These are phyloP conservation scores for Suillus hirtellus DNA, from an alignment of 768 basidiomycete species.

Conservation along the genomic window DNA sequence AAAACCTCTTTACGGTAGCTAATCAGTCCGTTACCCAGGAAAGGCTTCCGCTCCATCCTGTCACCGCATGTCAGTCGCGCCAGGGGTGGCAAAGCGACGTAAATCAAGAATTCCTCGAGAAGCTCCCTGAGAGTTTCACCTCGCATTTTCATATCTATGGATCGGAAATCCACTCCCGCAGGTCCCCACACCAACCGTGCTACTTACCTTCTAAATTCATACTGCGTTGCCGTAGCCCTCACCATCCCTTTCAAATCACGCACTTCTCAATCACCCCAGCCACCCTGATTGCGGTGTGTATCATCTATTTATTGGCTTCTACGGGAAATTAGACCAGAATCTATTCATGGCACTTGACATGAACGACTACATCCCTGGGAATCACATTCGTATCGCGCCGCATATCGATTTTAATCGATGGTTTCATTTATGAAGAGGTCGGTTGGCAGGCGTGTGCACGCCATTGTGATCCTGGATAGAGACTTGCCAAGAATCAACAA, in stretches of 20 bases:
- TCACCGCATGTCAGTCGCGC: conserved; percentile 15
- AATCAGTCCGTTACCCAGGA: conserved; percentile 10
- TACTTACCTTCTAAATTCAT: conserved; percentile 13
- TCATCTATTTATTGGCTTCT: conserved; percentile 11
- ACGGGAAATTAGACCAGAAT: conserved; percentile 10
- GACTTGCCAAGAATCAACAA: conserved; percentile 21
- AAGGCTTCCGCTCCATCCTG: conserved; percentile 15
- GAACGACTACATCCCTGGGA: conserved; percentile 10
- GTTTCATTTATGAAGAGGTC: conserved; percentile 25
- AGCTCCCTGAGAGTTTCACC: conserved; percentile 11
- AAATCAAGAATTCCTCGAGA: conserved; percentile 19
- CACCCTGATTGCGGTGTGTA: conserved; percentile 20
- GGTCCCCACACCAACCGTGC: conserved; percentile 11
- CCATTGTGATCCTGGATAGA: conserved; percentile 14
- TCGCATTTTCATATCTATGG: conserved; percentile 9
- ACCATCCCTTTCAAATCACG: conserved; percentile 16
- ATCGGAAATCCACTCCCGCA: conserved; percentile 16
- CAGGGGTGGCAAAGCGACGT: conserved; percentile 24
- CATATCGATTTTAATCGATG: conserved; percentile 26
- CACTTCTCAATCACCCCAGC: conserved; percentile 25
- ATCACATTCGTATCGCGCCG: conserved; percentile 16
- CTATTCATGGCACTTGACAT: conserved; percentile 17
- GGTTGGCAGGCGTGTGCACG: conserved; percentile 19
- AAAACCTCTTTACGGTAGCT: conserved; percentile 14
- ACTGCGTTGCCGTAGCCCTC: conserved; percentile 17